These are phyloP conservation scores for Apostasia shenzhenica DNA, from an alignment of 106 monocot genomes.

Conservation along the genomic window DNA sequence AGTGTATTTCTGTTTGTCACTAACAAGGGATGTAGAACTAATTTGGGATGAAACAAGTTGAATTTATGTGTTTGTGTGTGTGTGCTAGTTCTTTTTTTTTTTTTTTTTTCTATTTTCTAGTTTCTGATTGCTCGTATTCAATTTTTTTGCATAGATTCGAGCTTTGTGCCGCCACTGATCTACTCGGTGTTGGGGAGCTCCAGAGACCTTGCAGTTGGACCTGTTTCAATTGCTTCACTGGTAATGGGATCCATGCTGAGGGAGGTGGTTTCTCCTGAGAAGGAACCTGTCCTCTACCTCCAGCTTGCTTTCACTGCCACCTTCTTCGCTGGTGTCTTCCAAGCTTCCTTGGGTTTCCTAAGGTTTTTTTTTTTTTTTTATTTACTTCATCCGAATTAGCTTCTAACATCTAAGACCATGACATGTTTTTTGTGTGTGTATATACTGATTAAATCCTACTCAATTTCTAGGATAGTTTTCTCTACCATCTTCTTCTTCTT, in stretches of 20 bases:
- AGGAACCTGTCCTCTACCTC: slow-evolving; percentile 49
- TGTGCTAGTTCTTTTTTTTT: no score
- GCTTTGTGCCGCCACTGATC: slow-evolving; percentile 88
- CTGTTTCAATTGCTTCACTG: slow-evolving; percentile 76
- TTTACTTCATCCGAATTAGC: neutral
- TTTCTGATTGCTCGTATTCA: neutral
- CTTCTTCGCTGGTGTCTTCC: slow-evolving; percentile 87
- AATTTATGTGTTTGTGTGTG: no score
- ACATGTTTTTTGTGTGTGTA: no score
- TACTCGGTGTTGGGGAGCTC: slow-evolving; percentile 89
- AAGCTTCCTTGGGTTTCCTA: slow-evolving; percentile 66
- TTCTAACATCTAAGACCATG: no score
- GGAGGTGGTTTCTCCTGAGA: slow-evolving; percentile 57
- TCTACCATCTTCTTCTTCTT: no score
- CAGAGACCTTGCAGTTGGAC: slow-evolving; percentile 76
- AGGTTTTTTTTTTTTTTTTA: slow-evolving; percentile 33
- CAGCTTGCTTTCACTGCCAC: slow-evolving; percentile 86
- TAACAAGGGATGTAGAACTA: neutral
- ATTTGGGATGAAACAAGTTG: neutral
- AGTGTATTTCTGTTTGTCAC: neutral
- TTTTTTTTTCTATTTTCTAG: neutral
- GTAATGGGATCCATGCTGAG: slow-evolving; percentile 85
- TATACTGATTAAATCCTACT: no score
- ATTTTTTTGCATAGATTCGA: slow-evolving; percentile 47
- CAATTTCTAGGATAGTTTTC: no score